Evolutionary conservation across 179 eudicot species (phyloP).

Genomic region (Nepenthes alata): DNA sequence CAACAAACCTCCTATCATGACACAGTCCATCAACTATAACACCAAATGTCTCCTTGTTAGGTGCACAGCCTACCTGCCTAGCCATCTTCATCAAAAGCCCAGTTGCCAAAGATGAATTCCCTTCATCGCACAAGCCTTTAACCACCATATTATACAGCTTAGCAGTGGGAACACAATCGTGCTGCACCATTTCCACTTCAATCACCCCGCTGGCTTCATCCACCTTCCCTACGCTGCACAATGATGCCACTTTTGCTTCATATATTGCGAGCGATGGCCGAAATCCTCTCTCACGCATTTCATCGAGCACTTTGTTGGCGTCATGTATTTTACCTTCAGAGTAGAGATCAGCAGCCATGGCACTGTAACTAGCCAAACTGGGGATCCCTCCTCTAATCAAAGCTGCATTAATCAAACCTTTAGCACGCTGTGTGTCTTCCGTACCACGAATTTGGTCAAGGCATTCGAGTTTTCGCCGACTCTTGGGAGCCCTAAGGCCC

Average conservation of each 20-base stretch:
- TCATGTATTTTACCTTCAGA: constrained; percentile 45
- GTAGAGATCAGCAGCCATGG: constrained; percentile 58
- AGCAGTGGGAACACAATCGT: constrained; percentile 57
- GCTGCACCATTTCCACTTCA: constrained; percentile 53
- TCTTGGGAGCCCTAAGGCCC: constrained; percentile 65
- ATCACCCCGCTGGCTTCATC: constrained; percentile 57
- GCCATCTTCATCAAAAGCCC: constrained; percentile 55
- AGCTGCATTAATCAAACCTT: constrained; percentile 51
- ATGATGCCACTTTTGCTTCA: constrained; percentile 56
- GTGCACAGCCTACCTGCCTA: constrained; percentile 45
- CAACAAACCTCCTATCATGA: constrained; percentile 39
- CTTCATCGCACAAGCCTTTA: constrained; percentile 41
- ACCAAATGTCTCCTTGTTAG: constrained; percentile 49
- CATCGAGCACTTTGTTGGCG: constrained; percentile 45
- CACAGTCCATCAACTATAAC: constrained; percentile 53
- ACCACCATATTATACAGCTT: constrained; percentile 36
- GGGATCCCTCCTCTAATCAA: constrained; percentile 59
- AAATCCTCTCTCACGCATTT: constrained; percentile 60
- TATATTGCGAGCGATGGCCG: constrained; percentile 33
- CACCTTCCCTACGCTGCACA: constrained; percentile 37
- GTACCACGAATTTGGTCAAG: constrained; percentile 25
- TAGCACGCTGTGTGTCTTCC: constrained; percentile 28
- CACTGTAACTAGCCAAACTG: constrained; percentile 48
- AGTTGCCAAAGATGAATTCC: constrained; percentile 35
- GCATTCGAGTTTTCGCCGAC: constrained; percentile 25